Conservation (phyloP, 257 asterid genomes). For the Paulownia fortunei region DNA sequence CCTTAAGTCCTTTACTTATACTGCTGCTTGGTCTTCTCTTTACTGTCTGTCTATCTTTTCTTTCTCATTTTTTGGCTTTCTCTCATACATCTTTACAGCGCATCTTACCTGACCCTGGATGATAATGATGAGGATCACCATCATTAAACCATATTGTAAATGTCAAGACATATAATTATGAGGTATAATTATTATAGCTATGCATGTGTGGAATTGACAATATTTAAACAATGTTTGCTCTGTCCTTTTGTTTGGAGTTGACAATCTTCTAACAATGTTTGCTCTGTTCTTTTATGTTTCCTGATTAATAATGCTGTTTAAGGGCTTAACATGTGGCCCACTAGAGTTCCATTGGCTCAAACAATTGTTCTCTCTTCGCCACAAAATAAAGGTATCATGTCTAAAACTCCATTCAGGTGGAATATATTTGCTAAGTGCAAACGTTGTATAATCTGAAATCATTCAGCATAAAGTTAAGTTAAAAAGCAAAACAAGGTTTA, state of each 20-base stretch:
- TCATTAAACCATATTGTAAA: conserved; percentile 59
- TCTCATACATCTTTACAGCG: conserved; percentile 22
- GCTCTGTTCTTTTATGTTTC: not conserved
- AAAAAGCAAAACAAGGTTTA: not conserved
- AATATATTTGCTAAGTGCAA: not conserved
- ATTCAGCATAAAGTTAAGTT: not conserved
- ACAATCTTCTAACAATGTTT: conserved; percentile 14
- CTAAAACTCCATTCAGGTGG: not conserved
- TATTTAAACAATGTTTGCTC: conserved; percentile 16
- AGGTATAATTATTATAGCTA: conserved; percentile 38
- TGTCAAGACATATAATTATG: conserved; percentile 40
- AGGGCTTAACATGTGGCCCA: not conserved
- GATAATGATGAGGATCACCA: conserved; percentile 42
- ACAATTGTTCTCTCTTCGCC: not conserved
- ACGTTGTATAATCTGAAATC: not conserved
- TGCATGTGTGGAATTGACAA: conserved; percentile 38
- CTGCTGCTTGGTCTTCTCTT: conserved; percentile 34
- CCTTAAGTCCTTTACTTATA: conserved; percentile 25
- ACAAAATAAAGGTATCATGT: not conserved
- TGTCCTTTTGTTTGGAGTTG: conserved; percentile 3
- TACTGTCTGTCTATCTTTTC: conserved; percentile 38
- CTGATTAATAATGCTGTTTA: not conserved
- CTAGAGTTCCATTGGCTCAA: not conserved
- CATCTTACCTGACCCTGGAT: conserved; percentile 41
- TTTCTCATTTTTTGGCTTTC: conserved; percentile 10